Evolutionary conservation across 768 basidiomycete genomes (phyloP).

Genomic region (Cystobasidium ongulense): DNA sequence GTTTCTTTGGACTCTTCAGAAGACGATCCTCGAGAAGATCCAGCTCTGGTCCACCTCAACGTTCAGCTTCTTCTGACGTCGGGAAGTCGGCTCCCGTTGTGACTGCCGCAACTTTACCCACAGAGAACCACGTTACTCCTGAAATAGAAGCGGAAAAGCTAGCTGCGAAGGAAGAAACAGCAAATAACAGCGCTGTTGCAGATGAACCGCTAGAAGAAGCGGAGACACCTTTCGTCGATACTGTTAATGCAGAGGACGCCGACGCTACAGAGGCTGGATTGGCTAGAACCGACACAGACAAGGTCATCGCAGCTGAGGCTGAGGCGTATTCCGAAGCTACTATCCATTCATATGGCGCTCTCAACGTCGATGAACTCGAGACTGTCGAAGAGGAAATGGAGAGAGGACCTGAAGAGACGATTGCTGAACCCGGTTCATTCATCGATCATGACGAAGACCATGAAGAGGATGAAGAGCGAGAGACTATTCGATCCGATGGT

Average conservation of each 20-base stretch:
- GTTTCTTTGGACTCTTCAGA: conserved; percentile 3
- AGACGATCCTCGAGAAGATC: conserved; percentile 2
- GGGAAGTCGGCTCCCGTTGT: not conserved
- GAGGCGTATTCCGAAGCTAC: not conserved
- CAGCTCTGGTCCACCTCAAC: not conserved
- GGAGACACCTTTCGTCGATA: not conserved
- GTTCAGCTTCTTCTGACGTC: not conserved
- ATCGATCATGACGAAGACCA: not conserved
- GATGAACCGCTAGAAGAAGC: not conserved
- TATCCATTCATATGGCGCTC: not conserved
- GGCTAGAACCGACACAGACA: not conserved
- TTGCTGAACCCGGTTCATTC: not conserved
- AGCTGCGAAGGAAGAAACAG: not conserved
- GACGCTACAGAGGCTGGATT: not conserved
- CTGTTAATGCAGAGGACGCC: not conserved
- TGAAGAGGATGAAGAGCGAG: not conserved
- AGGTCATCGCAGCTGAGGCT: not conserved
- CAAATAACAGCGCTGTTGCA: not conserved
- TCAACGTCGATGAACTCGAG: not conserved
- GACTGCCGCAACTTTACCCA: not conserved
- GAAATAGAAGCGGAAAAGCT: not conserved
- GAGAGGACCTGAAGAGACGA: not conserved
- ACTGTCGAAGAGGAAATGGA: not conserved
- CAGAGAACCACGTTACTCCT: not conserved
- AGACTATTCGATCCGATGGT: not conserved